Evolutionary conservation across 805 yeast species (phyloP).

Genomic region (Kluyveromyces wickerhamii): DNA sequence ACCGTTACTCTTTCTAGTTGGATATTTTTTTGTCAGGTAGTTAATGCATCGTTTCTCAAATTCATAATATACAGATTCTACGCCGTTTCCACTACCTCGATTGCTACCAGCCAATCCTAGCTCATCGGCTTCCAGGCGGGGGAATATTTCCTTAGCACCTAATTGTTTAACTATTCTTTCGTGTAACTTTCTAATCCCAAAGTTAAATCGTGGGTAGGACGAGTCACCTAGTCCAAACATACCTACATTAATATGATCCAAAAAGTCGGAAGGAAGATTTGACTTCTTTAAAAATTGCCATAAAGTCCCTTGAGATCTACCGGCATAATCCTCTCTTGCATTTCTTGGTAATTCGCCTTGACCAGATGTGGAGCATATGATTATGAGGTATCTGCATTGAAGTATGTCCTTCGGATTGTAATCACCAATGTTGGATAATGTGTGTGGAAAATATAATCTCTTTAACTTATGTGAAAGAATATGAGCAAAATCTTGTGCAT

Average conservation of each 20-base stretch:
- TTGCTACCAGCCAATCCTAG: constrained; percentile 58
- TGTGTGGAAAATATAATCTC: constrained; percentile 43
- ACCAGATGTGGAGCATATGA: constrained; percentile 82
- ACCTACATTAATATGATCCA: constrained; percentile 55
- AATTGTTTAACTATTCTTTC: constrained; percentile 61
- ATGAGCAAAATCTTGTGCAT: constrained; percentile 76
- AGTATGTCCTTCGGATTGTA: constrained; percentile 47
- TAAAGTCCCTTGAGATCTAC: constrained; percentile 29
- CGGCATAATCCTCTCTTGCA: constrained; percentile 36
- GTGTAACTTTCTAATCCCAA: constrained; percentile 81
- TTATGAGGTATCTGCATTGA: constrained; percentile 36
- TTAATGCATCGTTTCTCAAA: constrained; percentile 53
- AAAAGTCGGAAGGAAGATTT: constrained; percentile 52
- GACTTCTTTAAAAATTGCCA: constrained; percentile 68
- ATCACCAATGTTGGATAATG: constrained; percentile 48
- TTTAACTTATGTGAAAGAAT: constrained; percentile 49
- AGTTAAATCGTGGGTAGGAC: constrained; percentile 80
- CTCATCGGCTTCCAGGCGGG: constrained; percentile 87
- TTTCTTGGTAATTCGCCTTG: constrained; percentile 90
- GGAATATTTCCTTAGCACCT: constrained; percentile 67
- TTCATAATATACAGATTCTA: constrained; percentile 66
- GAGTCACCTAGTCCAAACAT: constrained; percentile 92
- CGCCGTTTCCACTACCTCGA: constrained; percentile 31
- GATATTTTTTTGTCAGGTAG: constrained; percentile 29
- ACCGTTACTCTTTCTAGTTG: constrained; percentile 27